Evolutionary conservation across 2,329 filamentous ascomycete genomes (phyloP).

Genomic region (Lecanicillium sp.): DNA sequence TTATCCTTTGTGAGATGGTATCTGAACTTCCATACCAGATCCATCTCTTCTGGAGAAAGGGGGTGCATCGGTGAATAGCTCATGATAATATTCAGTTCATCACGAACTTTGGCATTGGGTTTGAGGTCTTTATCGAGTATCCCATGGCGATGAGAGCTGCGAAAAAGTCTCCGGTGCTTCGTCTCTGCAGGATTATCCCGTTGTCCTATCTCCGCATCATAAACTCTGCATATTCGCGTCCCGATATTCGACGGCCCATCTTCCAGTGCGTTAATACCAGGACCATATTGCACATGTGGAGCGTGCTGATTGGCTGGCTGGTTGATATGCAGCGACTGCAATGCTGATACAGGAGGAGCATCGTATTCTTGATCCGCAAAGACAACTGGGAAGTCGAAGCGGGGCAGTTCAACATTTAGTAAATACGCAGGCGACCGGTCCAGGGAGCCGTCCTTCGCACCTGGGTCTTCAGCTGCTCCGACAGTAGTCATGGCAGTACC

Average conservation of each 20-base stretch:
- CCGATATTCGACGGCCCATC: constrained; percentile 40
- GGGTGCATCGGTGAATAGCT: constrained; percentile 88
- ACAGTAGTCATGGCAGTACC: constrained; percentile 22
- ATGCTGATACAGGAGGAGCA: constrained; percentile 70
- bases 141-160: constrained; percentile 84
- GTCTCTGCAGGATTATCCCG: constrained; percentile 89
- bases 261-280: constrained; percentile 69
- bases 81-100: constrained; percentile 87
- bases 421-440: constrained; percentile 56
- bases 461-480: constrained; percentile 24
- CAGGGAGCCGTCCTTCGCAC: constrained; percentile 23
- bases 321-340: constrained; percentile 50
- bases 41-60: constrained; percentile 84
- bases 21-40: constrained; percentile 94
- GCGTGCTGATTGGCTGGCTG: constrained; percentile 60
- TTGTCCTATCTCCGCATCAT: constrained; percentile 86
- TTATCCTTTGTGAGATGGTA: constrained; percentile 94
- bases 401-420: constrained; percentile 83
- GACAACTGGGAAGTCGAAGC: constrained; percentile 92
- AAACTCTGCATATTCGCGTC: constrained; percentile 70
- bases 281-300: constrained; percentile 83
- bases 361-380: constrained; percentile 93
- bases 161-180: constrained; percentile 86
- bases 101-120: constrained; percentile 89
- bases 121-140: constrained; percentile 92